Evolutionary conservation across 2,329 filamentous ascomycete genomes (phyloP).

Genomic region (Amphichorda felina): DNA sequence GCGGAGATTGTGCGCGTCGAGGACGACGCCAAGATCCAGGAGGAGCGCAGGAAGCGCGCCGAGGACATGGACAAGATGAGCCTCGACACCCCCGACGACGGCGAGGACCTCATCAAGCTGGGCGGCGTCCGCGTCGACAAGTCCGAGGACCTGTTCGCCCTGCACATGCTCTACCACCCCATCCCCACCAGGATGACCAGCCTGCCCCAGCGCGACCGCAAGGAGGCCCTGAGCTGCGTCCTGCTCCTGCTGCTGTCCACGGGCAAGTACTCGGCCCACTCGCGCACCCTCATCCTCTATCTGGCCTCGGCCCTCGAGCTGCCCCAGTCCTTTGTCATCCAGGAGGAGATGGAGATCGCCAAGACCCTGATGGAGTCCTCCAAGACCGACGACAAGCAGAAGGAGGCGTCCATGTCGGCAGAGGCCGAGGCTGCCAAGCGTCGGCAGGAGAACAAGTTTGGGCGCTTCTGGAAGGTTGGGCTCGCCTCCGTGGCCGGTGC

Average conservation of each 20-base stretch:
- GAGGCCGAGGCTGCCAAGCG: conserved; percentile 67
- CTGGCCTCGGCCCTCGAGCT: conserved; percentile 57
- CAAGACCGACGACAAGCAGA: conserved; percentile 25
- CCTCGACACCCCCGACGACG: conserved; percentile 19
- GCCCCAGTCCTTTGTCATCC: conserved; percentile 47
- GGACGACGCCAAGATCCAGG: conserved; percentile 33
- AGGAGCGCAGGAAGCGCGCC: conserved; percentile 31
- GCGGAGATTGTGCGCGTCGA: conserved; percentile 50
- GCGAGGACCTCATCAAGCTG: conserved; percentile 28
- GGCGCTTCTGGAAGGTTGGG: conserved; percentile 81
- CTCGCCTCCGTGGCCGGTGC: conserved; percentile 82
- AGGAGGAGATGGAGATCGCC: conserved; percentile 66
- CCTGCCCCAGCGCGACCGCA: conserved; percentile 44
- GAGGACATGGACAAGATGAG: conserved; percentile 26
- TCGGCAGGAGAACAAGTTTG: conserved; percentile 55
- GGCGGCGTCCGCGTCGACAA: conserved; percentile 20
- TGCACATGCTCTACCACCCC: conserved; percentile 41
- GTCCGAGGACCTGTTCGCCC: conserved; percentile 25
- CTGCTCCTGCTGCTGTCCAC: conserved; percentile 60
- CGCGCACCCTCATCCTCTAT: conserved; percentile 55
- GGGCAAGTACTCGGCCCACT: conserved; percentile 65
- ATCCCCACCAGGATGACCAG: conserved; percentile 41
- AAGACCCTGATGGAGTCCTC: conserved; percentile 59
- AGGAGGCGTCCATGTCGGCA: conserved; percentile 47
- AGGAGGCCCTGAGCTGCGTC: conserved; percentile 56